Evolutionary conservation across 2,329 filamentous ascomycete genomes (phyloP), one percentile per base, ranked within the genome.

Genomic region (Fusarium austroafricanum): DNA sequence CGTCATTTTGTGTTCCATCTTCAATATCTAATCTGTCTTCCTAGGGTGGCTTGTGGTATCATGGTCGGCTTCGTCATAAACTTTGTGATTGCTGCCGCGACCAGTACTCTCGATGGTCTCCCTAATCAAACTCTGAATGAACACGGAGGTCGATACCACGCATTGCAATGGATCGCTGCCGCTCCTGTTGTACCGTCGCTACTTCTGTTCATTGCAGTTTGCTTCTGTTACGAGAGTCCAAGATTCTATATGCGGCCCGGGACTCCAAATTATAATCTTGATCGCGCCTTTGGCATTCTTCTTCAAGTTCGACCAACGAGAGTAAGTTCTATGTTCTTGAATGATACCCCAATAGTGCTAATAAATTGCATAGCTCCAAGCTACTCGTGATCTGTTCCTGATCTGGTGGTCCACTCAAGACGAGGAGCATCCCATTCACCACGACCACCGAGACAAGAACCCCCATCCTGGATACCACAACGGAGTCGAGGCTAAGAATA

Each of bases 171-270:
- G 11, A 81, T 80, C 8, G 67, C 80, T 6, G 79, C 73, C 6
- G 75, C 79, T 0, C 80, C 80, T 1, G 50, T 76, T 5, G 74
- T 81, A 0, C 78, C 80, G 1, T 72, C 75, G 1, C 56, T 80
- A 0, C 56, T 79, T 3, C 74, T 82, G 1, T 58, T 80, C 4
- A 44, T 76, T 2, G 68, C 74, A 0, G 61, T 82, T 3, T 78
- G 69, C 10, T 81, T 80, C 61, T 81, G 79, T 11, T 77, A 79
- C 17, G 79, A 82, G 46, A 80, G 78, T 29, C 79, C 80, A 2
- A 74, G 80, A 0, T 82, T 79, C 61, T 79, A 80, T 42, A 77
- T 82, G 77, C 73, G 66, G 4, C 63, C 76, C 0, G 70, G 68
- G 4, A 76, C 76, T 6, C 71, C 75, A 2, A 76, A 76, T 23